Evolutionary conservation across 192 early-diverging fungal species (phyloP).

Genomic region (Umbelopsis sp.): DNA sequence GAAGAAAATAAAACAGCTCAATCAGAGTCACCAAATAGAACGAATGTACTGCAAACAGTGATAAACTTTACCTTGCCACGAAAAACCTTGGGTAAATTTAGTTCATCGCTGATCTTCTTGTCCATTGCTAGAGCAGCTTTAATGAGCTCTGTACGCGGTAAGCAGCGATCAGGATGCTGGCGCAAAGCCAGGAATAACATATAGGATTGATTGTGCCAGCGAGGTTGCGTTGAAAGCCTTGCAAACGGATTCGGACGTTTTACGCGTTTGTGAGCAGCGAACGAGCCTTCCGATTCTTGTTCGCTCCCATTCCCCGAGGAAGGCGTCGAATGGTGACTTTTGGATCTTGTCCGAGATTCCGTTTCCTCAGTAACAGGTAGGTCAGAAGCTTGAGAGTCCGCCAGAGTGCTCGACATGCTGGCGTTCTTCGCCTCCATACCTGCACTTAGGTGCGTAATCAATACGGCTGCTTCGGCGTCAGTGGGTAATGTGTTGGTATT

Average conservation of each 20-base stretch:
- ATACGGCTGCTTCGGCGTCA: conserved; percentile 2
- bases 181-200: conserved; percentile 82
- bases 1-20: conserved; percentile 2
- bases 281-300: background rate
- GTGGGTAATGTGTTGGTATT: background rate
- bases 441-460: conserved; percentile 3
- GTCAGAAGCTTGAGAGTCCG: background rate
- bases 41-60: background rate
- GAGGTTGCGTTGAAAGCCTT: conserved; percentile 46
- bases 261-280: background rate
- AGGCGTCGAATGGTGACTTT: background rate
- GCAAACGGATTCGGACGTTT: conserved; percentile 1
- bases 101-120: conserved; percentile 69
- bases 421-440: background rate
- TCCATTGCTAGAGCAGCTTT: conserved; percentile 77
- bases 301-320: conserved; percentile 13
- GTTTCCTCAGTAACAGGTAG: background rate
- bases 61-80: conserved; percentile 71
- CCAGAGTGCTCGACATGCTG: background rate
- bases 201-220: conserved; percentile 93
- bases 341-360: conserved; percentile 1
- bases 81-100: conserved; percentile 79
- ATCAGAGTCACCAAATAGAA: background rate
- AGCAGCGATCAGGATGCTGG: conserved; percentile 64
- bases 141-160: conserved; percentile 77